Percentiles rank a stretch among this genome's conserved stretches.
phyloP scores from a whole-genome alignment of 2,329 filamentous ascomycete genomes.

The Cyclaneusma minus region DNA sequence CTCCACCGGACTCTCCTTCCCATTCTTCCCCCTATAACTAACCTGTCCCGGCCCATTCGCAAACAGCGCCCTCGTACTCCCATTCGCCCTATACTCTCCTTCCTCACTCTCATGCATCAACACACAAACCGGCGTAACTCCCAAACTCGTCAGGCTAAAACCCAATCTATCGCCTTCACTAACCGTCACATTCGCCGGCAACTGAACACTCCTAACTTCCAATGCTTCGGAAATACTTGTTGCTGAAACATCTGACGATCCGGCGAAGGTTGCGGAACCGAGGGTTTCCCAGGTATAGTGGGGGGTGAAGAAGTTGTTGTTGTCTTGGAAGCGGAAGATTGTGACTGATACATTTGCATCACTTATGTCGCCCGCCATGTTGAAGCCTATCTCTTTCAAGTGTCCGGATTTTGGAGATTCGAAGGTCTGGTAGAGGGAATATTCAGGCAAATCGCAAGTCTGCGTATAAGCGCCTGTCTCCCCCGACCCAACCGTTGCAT shows the following conservation, averaged over 20 bases:
- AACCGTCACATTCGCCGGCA: slow-evolving; percentile 5
- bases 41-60: slow-evolving; percentile 8
- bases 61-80: slow-evolving; percentile 8
- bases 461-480: slow-evolving; percentile 5
- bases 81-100: slow-evolving; percentile 1
- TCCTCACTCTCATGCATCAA: slow-evolving; percentile 2
- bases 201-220: slow-evolving; percentile 3
- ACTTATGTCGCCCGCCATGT: slow-evolving; percentile 7
- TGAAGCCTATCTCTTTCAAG: slow-evolving; percentile 7
- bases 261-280: no score
- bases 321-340: slow-evolving; percentile 10
- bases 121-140: slow-evolving; percentile 8
- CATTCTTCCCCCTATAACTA: slow-evolving; percentile 5
- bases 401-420: slow-evolving; percentile 7
- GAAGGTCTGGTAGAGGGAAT: slow-evolving; percentile 11
- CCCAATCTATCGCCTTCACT: slow-evolving; percentile 9
- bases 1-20: slow-evolving; percentile 5
- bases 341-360: slow-evolving; percentile 7
- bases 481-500: slow-evolving; percentile 7
- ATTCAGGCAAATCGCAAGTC: slow-evolving; percentile 8
- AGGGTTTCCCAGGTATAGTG: slow-evolving; percentile 11
- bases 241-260: no score
- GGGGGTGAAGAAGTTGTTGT: slow-evolving; percentile 10
- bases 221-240: slow-evolving; percentile 5
- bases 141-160: slow-evolving; percentile 7